Percentiles rank a stretch among this genome's conserved stretches.
phyloP scores from a whole-genome alignment of 768 basidiomycete genomes.

The Collybia sp. region DNA sequence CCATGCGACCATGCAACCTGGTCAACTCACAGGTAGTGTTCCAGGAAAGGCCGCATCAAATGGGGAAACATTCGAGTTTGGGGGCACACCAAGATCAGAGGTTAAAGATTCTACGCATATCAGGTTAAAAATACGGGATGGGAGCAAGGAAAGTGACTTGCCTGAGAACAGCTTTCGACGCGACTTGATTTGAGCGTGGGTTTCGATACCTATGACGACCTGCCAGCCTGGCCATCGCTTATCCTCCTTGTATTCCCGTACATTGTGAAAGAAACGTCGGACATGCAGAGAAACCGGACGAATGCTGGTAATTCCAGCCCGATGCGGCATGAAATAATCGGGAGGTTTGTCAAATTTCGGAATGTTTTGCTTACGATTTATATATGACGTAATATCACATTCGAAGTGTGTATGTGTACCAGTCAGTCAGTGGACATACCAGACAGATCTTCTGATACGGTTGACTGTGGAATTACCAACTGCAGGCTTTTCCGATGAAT shows the following conservation, averaged over 20 bases:
- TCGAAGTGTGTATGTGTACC: no score
- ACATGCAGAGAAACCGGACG: conserved; percentile 11
- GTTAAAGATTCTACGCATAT: conserved; percentile 32
- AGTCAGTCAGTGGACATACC: no score
- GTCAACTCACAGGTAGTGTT: conserved; percentile 70
- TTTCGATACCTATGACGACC: conserved; percentile 90
- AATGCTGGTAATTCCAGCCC: not conserved
- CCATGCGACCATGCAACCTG: not conserved
- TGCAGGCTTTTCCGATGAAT: no score
- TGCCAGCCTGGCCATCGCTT: conserved; percentile 81
- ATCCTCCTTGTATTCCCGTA: conserved; percentile 28
- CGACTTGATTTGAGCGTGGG: conserved; percentile 91
- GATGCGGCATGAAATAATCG: conserved; percentile 14
- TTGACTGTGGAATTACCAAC: no score
- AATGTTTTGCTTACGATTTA: no score
- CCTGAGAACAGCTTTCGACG: conserved; percentile 85
- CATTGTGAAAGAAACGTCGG: conserved; percentile 25
- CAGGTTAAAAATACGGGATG: not conserved
- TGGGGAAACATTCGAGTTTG: conserved; percentile 70
- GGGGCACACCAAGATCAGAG: conserved; percentile 35
- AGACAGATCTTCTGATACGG: no score
- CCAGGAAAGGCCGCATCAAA: conserved; percentile 94
- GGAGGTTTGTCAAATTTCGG: conserved; percentile 1
- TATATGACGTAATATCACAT: no score
- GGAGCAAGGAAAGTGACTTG: conserved; percentile 24